Evolutionary conservation across 768 basidiomycete genomes (phyloP).

Genomic region (Tulasnella sp.): DNA sequence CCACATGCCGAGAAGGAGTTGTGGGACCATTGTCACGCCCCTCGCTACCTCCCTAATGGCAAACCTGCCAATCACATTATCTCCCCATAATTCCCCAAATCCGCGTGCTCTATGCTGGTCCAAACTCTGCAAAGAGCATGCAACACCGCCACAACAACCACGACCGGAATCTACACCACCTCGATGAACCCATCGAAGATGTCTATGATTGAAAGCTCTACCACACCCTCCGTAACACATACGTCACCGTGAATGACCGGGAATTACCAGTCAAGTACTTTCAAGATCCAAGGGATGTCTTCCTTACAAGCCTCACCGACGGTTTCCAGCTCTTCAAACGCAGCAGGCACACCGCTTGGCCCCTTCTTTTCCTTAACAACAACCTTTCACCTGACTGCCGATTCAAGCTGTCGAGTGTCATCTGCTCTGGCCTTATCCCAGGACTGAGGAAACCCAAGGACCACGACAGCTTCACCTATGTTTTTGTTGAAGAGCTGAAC

Average conservation of each 20-base stretch:
- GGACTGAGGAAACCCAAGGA: slow-evolving; percentile 39
- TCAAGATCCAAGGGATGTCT: not conserved
- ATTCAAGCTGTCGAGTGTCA: slow-evolving; percentile 32
- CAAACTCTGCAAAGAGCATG: no score
- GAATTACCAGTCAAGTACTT: not conserved
- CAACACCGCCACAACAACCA: no score
- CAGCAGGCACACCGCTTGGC: slow-evolving; percentile 34
- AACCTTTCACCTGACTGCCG: slow-evolving; percentile 37
- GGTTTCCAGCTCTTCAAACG: slow-evolving; percentile 38
- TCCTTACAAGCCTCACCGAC: slow-evolving; percentile 24
- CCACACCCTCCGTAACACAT: not conserved
- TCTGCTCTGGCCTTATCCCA: slow-evolving; percentile 40
- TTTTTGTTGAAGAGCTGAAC: slow-evolving; percentile 34
- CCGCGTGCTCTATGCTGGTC: no score
- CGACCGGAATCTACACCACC: no score
- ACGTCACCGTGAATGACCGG: not conserved
- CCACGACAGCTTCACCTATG: slow-evolving; percentile 35
- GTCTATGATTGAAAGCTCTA: not conserved
- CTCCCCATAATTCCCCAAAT: no score
- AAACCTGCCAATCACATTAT: no score
- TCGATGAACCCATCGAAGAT: not conserved
- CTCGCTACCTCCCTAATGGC: no score
- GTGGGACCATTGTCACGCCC: no score
- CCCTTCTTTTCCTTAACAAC: slow-evolving; percentile 37
- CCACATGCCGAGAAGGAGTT: no score